Evolutionary conservation across 306 rosid species (phyloP), one percentile per base, ranked within the genome.

Genomic region (Vigna unguiculata): DNA sequence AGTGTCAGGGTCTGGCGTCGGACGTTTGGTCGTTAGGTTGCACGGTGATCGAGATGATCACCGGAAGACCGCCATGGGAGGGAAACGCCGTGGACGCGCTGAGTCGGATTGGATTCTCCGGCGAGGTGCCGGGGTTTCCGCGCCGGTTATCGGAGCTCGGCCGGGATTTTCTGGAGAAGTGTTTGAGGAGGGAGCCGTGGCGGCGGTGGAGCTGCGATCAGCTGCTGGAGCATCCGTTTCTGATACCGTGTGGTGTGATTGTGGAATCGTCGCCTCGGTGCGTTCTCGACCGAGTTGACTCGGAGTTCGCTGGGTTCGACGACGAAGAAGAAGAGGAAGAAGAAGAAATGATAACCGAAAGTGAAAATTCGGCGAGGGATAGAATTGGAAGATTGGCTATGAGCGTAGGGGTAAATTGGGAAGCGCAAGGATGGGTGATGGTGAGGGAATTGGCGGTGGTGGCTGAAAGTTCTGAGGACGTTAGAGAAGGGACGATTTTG

Each of bases 11-110:
- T 28, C 88, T 90, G 19, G 91, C 88, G 78, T 83, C 92, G 21
- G 94, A 91, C 58, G 81, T 91, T 15, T 91, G 97, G 97, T 89
- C 94, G 1, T 10, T 91, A 64, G 97, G 97, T 1, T 91, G 94
- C 78, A 91, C 97, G 76, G 72, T 91, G 40, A 80, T 91, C 71
- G 94, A 91, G 81, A 85, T 91, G 91, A 38, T 91, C 58, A 86
- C 85, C 41, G 94, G 94, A 2, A 91, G 83, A 13, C 85, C 94
- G 9, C 87, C 87, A 3, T 91, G 97, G 97, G 85, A 83, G 22
- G 92, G 87, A n/a, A 81, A 47, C 75, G 81, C 87, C 1, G 16
- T 58, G 4, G 87, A 83, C 11, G 78, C 91, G 41, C 84, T 91
- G 69, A 76, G 80, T 12, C 83, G 87, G 19, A 91, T 89, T 73